Percentiles rank a stretch among this genome's conserved stretches.
phyloP scores from a whole-genome alignment of 2,329 filamentous ascomycete genomes.

The Beauveria varroae region DNA sequence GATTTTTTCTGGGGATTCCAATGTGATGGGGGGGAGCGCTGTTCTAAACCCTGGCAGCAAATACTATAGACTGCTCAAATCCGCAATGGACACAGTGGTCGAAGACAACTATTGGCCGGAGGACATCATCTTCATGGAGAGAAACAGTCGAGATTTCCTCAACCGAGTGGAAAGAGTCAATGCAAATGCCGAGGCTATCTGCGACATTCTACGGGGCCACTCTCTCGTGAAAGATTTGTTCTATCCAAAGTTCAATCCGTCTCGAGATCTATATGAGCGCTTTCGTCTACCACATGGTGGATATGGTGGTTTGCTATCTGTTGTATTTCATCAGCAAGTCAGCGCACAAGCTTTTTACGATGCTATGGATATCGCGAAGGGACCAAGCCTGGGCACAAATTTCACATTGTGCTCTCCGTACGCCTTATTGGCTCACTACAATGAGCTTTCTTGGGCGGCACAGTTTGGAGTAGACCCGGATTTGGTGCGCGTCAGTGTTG shows the following conservation, averaged over 20 bases:
- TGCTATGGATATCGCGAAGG: conserved; percentile 78
- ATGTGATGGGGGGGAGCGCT: conserved; percentile 88
- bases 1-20: conserved; percentile 93
- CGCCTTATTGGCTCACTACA: conserved; percentile 83
- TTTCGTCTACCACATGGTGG: conserved; percentile 68
- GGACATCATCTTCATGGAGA: conserved; percentile 89
- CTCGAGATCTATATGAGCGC: conserved; percentile 67
- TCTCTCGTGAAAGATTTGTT: conserved; percentile 66
- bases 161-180: conserved; percentile 79
- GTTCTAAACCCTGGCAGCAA: conserved; percentile 58
- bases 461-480: conserved; percentile 74
- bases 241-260: conserved; percentile 75
- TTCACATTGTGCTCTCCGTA: conserved; percentile 92
- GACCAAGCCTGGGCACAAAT: conserved; percentile 91
- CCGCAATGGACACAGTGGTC: conserved; percentile 56
- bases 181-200: conserved; percentile 75
- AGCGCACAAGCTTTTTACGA: conserved; percentile 82
- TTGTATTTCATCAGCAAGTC: conserved; percentile 63
- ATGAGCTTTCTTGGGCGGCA: conserved; percentile 84
- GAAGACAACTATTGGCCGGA: conserved; percentile 93
- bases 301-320: conserved; percentile 83
- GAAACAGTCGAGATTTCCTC: conserved; percentile 90
- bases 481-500: conserved; percentile 80
- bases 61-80: conserved; percentile 64
- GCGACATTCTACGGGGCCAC: conserved; percentile 57